A percentile compares a stretch with the other conserved stretches of the same genome.
Conservation (phyloP, 805 yeast species). For the Ogataea glucozyma region DNA sequence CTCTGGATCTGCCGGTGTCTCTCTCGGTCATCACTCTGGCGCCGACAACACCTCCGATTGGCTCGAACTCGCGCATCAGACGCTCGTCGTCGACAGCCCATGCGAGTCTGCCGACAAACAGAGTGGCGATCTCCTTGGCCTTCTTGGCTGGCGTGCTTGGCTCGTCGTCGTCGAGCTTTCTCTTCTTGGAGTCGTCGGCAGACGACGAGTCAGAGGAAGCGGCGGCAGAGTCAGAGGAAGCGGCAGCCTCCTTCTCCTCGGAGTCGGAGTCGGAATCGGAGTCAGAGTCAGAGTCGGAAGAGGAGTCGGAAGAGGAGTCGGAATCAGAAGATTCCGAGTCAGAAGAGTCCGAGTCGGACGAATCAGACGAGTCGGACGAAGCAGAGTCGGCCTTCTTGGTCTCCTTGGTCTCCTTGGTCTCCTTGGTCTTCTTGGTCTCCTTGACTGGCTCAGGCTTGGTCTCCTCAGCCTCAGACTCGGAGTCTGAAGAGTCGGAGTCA, state of each 20-base stretch:
- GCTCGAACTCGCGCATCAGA: constrained; percentile 85
- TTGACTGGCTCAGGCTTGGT: constrained; percentile 8
- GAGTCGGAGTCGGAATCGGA: constrained; percentile 24
- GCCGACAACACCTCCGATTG: constrained; percentile 72
- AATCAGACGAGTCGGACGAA: constrained; percentile 12
- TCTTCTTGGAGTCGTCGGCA: constrained; percentile 37
- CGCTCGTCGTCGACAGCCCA: constrained; percentile 97
- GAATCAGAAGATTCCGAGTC: constrained; percentile 23
- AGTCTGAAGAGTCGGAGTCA: constrained; percentile 10
- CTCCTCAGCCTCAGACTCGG: constrained; percentile 16
- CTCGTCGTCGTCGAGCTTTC: constrained; percentile 42
- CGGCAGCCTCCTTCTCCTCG: constrained; percentile 24
- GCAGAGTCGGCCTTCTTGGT: constrained; percentile 8
- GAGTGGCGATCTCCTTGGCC: constrained; percentile 73
- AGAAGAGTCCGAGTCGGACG: constrained; percentile 21
- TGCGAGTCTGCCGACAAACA: constrained; percentile 95
- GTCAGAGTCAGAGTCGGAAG: constrained; percentile 25
- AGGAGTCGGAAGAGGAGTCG: constrained; percentile 20
- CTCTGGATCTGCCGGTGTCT: constrained; percentile 82
- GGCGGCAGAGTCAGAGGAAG: constrained; percentile 31
- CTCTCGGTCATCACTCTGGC: constrained; percentile 96
- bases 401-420: constrained; percentile 8
- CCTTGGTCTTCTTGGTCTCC: constrained; percentile 8
- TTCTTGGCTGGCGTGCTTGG: constrained; percentile 53
- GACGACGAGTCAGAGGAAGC: constrained; percentile 30